Conservation (phyloP, 2,329 filamentous ascomycete species). For the Cercospora sp. region DNA sequence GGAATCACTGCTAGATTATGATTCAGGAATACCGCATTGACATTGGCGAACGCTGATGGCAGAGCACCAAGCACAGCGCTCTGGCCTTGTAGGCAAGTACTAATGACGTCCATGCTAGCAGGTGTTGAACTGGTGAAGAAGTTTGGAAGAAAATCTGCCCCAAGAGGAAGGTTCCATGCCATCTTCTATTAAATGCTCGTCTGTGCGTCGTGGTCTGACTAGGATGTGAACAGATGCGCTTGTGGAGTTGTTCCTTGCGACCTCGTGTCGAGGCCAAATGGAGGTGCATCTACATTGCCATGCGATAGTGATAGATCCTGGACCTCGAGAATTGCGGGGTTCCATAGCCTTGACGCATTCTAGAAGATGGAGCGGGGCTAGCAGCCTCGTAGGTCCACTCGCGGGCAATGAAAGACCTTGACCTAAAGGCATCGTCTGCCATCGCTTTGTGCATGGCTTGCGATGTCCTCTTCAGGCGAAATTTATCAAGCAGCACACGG, state of each 20-base stretch:
- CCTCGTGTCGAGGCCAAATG: background rate
- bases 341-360: background rate
- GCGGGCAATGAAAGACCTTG: background rate
- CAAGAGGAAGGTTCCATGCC: constrained; percentile 9
- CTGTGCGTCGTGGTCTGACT: background rate
- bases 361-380: background rate
- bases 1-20: constrained; percentile 29
- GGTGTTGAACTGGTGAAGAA: constrained; percentile 13
- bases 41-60: constrained; percentile 20
- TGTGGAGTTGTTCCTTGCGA: background rate
- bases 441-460: background rate
- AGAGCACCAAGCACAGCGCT: constrained; percentile 18
- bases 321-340: background rate
- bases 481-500: background rate
- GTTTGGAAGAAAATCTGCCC: constrained; percentile 16
- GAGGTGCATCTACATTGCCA: background rate
- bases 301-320: background rate
- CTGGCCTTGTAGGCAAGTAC: constrained; percentile 17
- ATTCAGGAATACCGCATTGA: constrained; percentile 24
- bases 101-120: constrained; percentile 10
- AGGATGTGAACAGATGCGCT: background rate
- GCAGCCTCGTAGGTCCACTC: background rate
- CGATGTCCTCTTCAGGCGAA: background rate
- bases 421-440: background rate
- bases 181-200: constrained; percentile 7